Conservation (phyloP, 371 early-diverging fungal species). For the Mortierella sp. region DNA sequence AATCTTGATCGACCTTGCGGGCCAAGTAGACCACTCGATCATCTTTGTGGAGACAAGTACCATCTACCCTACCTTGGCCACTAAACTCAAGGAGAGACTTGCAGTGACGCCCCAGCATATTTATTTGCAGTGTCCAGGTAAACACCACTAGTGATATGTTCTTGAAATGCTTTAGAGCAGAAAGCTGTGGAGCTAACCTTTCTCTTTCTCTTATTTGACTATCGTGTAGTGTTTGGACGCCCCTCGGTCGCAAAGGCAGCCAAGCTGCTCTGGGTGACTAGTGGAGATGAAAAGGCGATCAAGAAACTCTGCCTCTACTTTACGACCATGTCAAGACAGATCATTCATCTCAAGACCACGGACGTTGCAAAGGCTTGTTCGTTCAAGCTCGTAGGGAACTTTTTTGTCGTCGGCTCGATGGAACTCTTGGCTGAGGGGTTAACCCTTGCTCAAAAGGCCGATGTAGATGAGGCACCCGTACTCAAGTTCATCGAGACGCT, state of each 20-base stretch:
- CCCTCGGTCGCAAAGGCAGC: conserved; percentile 56
- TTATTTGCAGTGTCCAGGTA: conserved; percentile 53
- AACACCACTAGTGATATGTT: no score
- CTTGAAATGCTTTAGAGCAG: no score
- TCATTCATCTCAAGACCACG: conserved; percentile 23
- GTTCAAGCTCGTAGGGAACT: conserved; percentile 76
- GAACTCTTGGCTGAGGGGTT: conserved; percentile 76
- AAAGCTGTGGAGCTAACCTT: no score
- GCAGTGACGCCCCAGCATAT: conserved; percentile 26
- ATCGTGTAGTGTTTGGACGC: conserved; percentile 54
- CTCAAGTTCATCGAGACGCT: conserved; percentile 65
- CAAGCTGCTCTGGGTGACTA: conserved; percentile 54
- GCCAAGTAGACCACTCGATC: conserved; percentile 24
- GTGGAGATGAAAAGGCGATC: conserved; percentile 39
- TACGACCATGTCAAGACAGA: conserved; percentile 11
- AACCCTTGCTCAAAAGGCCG: conserved; percentile 70
- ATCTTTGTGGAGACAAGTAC: conserved; percentile 54
- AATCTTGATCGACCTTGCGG: conserved; percentile 26
- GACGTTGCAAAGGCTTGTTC: conserved; percentile 55
- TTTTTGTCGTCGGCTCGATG: conserved; percentile 63
- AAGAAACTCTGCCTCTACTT: conserved; percentile 33
- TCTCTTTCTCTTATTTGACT: no score
- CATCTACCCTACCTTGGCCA: conserved; percentile 39
- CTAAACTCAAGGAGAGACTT: conserved; percentile 27
- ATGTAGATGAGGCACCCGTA: conserved; percentile 63